Conservation (phyloP, 2,329 filamentous ascomycete genomes). For the Cercospora canescens region DNA sequence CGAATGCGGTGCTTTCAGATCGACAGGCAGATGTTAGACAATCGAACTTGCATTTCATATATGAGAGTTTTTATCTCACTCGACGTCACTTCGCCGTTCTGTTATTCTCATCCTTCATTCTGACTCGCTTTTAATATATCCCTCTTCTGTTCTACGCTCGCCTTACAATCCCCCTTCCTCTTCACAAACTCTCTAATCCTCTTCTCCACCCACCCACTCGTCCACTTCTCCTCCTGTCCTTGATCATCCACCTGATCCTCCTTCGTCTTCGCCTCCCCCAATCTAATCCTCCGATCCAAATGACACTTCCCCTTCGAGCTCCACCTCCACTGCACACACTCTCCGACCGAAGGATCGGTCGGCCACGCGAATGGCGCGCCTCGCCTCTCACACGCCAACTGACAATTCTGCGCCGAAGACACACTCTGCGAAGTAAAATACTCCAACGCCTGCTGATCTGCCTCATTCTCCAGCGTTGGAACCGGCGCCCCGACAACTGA, state of each 20-base stretch:
- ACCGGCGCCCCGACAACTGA: background rate
- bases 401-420: background rate
- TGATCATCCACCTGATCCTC: background rate
- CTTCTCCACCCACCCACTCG: slow-evolving; percentile 23
- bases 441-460: slow-evolving; percentile 2
- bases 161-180: background rate
- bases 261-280: slow-evolving; percentile 11
- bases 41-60: background rate
- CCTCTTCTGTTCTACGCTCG: background rate
- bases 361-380: background rate
- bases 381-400: slow-evolving; percentile 1
- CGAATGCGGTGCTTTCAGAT: no score
- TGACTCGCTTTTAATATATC: background rate
- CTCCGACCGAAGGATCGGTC: background rate
- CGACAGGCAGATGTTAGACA: no score
- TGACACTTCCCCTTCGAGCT: slow-evolving; percentile 1
- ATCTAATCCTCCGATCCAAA: slow-evolving; percentile 3
- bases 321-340: slow-evolving; percentile 18
- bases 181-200: slow-evolving; percentile 14
- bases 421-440: background rate
- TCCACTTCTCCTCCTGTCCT: slow-evolving; percentile 4
- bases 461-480: background rate
- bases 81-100: no score
- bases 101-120: background rate
- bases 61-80: no score